Evolutionary conservation across 805 yeast species (phyloP).

Genomic region (Spathaspora girioi): DNA sequence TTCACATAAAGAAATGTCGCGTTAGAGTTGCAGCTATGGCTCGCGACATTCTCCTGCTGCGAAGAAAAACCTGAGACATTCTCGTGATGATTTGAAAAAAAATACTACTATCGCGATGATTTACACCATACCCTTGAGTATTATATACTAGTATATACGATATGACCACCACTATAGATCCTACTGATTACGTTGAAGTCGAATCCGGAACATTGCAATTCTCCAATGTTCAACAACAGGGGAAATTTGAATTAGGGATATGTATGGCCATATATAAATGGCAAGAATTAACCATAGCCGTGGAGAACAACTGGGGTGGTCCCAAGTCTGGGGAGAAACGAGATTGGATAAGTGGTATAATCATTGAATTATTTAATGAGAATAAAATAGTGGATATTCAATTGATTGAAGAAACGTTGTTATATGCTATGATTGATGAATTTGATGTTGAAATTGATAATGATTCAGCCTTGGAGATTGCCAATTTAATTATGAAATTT

Average conservation of each 20-base stretch:
- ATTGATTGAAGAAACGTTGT: slow-evolving; percentile 77
- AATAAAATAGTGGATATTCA: slow-evolving; percentile 63
- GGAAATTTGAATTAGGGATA: slow-evolving; percentile 87
- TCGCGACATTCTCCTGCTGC: no score
- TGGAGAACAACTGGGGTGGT: slow-evolving; percentile 94
- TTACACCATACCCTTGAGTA: no score
- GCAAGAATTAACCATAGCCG: slow-evolving; percentile 88
- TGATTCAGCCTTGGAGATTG: slow-evolving; percentile 76
- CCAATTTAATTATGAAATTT: slow-evolving; percentile 57
- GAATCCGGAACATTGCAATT: slow-evolving; percentile 43
- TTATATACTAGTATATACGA: no score
- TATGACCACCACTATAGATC: slow-evolving; percentile 34
- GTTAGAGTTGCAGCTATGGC: no score
- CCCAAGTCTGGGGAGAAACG: slow-evolving; percentile 85
- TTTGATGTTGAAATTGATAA: slow-evolving; percentile 88
- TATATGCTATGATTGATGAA: slow-evolving; percentile 92
- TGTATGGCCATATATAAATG: slow-evolving; percentile 88
- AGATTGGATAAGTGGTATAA: slow-evolving; percentile 87
- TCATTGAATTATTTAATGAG: slow-evolving; percentile 72
- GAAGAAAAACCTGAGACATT: not conserved
- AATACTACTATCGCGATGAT: not conserved
- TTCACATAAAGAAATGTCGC: no score
- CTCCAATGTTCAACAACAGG: slow-evolving; percentile 64
- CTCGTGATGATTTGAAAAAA: not conserved
- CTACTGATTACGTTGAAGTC: slow-evolving; percentile 55